Percentiles rank a stretch among this genome's conserved stretches.
These are phyloP conservation scores for Kwoniella europaea DNA, from an alignment of 768 basidiomycete species.

Conservation along the genomic window DNA sequence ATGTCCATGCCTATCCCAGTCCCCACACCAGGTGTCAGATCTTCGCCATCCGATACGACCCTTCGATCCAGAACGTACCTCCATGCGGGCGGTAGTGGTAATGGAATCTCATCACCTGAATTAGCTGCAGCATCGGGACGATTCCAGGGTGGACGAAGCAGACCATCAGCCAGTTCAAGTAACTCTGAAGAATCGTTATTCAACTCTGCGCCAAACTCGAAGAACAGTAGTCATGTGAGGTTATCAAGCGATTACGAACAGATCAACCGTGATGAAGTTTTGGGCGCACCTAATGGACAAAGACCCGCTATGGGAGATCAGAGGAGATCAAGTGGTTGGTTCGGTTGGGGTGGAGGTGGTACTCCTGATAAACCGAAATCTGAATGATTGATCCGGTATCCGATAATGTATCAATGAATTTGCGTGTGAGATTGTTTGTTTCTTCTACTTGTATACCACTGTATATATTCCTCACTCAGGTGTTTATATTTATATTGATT, in stretches of 20 bases:
- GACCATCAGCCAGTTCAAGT: constrained; percentile 9
- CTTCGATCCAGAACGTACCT: constrained; percentile 37
- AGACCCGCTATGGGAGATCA: constrained; percentile 32
- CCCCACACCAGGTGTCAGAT: constrained; percentile 32
- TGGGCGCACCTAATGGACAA: constrained; percentile 11
- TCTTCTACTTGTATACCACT: not conserved
- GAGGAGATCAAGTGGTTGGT: constrained; percentile 47
- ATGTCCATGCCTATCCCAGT: constrained; percentile 50
- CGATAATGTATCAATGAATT: not conserved
- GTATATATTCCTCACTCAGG: not conserved
- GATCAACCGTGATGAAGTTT: constrained; percentile 46
- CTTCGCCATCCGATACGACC: constrained; percentile 6
- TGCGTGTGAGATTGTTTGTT: not conserved
- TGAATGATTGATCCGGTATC: constrained; percentile 8
- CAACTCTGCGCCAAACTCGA: not conserved
- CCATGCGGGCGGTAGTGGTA: constrained; percentile 18
- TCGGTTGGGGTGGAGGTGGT: constrained; percentile 37
- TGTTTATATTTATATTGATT: not conserved
- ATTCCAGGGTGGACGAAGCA: not conserved
- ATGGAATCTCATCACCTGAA: constrained; percentile 1
- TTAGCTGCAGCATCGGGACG: constrained; percentile 2
- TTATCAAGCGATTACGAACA: constrained; percentile 45
- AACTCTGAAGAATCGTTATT: constrained; percentile 19
- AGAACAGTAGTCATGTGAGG: constrained; percentile 24
- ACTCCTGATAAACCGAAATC: constrained; percentile 20